These are phyloP conservation scores for Apophysomyces sp. DNA, from an alignment of 371 early-diverging fungal species.

Conservation along the genomic window DNA sequence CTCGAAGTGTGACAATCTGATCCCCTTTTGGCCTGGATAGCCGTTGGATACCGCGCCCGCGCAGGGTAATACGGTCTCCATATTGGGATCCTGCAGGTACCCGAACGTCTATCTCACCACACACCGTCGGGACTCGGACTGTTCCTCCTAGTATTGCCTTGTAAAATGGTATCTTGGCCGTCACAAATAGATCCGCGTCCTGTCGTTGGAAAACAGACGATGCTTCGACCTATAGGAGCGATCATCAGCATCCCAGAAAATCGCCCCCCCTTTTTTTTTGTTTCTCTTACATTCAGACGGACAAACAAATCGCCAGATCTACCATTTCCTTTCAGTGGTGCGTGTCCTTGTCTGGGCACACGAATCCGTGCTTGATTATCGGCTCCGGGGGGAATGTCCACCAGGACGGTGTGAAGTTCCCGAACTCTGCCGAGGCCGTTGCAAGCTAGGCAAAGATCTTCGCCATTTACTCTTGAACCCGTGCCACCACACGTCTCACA, in stretches of 20 bases:
- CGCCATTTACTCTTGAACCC: conserved; percentile 62
- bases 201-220: conserved; percentile 78
- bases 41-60: conserved; percentile 71
- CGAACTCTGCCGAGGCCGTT: conserved; percentile 77
- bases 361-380: conserved; percentile 52
- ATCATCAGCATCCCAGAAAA: too few species aligned
- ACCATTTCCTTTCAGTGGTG: conserved; percentile 67
- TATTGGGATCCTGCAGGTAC: conserved; percentile 87
- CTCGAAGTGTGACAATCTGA: conserved; percentile 81
- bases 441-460: conserved; percentile 72
- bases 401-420: conserved; percentile 59
- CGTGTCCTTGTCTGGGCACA: conserved; percentile 79
- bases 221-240: conserved; percentile 39
- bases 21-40: conserved; percentile 69
- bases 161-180: conserved; percentile 76
- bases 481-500: conserved; percentile 82
- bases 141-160: conserved; percentile 87
- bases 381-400: conserved; percentile 81
- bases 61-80: conserved; percentile 74
- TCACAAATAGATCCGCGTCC: conserved; percentile 73
- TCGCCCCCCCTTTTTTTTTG: neutral
- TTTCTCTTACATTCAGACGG: conserved; percentile 54
- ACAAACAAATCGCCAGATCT: conserved; percentile 83
- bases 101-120: conserved; percentile 89
- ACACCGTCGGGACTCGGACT: conserved; percentile 83